Evolutionary conservation across 2,329 filamentous ascomycete species (phyloP), one percentile per base, ranked within the genome.

Genomic region (Aureobasidium sp.): DNA sequence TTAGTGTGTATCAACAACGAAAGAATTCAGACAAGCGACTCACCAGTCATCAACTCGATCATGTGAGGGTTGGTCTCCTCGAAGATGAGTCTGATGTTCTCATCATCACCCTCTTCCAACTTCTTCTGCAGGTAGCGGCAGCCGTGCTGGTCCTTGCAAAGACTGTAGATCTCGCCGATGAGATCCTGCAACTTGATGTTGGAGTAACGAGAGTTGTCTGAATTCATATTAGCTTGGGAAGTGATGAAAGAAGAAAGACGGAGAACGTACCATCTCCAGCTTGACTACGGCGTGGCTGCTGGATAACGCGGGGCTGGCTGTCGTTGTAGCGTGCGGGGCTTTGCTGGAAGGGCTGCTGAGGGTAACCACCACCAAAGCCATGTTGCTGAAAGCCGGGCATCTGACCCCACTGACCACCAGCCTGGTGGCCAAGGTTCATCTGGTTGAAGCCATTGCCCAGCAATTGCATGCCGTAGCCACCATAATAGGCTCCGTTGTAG

Each of bases 81-180:
- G 81, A 95, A 99, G 74, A 99, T 97, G 80, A 92, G 86, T 74
- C 95, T 89, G 57, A 97, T 84, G 69, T 95, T 85, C 32, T 93
- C 88, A 5, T 88, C 83, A 67, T 88, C 86, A 68, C 88, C 88
- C 71, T 96, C 93, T 77, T 99, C 94, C 5, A 99, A 82, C 79
- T 97, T 96, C 81, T 96, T 94, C 78, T 99, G 94, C 61, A 99
- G 79, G 74, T 94, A 99, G 63, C 94, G 89, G 71, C 94, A 99
- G 63, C 94, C 94, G 74, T 99, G 92, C 77, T 99, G 94, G 71
- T 99, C 94, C 77, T 97, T 97, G 82, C 93, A 97, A 41, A 97
- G 80, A 55, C 85, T 82, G 74, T 96, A 95, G 69, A 99, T 90
- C 69, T 91, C 88, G 53, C 91, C 90, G 39, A 82, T 81, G 69